A percentile compares a stretch with the other conserved stretches of the same genome.
phyloP scores from a whole-genome alignment of 169 alveolate genomes.

The Plasmodium vivax region DNA sequence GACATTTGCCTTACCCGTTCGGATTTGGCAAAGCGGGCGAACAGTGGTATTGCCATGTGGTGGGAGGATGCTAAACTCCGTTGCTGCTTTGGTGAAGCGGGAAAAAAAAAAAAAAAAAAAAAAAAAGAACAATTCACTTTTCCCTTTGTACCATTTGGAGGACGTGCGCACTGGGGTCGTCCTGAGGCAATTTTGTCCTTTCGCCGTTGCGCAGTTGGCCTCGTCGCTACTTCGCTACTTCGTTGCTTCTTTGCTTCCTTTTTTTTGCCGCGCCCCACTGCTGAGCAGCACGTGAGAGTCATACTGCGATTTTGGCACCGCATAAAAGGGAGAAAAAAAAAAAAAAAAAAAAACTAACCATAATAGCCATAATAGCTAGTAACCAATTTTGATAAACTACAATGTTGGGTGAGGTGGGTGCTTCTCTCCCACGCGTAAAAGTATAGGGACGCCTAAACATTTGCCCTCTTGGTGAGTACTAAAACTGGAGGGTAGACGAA shows the following conservation, averaged over 20 bases:
- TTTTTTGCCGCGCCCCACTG: neutral
- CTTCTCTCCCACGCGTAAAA: neutral
- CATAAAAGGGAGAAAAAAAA: neutral
- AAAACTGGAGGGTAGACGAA: neutral
- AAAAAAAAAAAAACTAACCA: neutral
- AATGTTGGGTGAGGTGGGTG: neutral
- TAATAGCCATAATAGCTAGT: neutral
- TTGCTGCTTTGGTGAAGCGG: neutral
- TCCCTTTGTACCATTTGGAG: neutral
- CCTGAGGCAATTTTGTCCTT: neutral
- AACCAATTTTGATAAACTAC: neutral
- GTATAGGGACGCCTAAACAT: neutral
- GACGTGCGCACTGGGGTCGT: neutral
- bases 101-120: no score
- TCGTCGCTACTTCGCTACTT: neutral
- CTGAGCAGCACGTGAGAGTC: neutral
- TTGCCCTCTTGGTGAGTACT: neutral
- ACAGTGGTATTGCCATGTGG: neutral
- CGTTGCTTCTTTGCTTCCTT: neutral
- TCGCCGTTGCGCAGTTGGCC: neutral
- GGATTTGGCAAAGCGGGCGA: neutral
- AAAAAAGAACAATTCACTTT: neutral
- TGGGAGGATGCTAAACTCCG: neutral
- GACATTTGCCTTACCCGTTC: neutral
- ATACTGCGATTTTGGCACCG: neutral